Conservation (phyloP, 345 rosid genomes). For the Salix koriyanagi region DNA sequence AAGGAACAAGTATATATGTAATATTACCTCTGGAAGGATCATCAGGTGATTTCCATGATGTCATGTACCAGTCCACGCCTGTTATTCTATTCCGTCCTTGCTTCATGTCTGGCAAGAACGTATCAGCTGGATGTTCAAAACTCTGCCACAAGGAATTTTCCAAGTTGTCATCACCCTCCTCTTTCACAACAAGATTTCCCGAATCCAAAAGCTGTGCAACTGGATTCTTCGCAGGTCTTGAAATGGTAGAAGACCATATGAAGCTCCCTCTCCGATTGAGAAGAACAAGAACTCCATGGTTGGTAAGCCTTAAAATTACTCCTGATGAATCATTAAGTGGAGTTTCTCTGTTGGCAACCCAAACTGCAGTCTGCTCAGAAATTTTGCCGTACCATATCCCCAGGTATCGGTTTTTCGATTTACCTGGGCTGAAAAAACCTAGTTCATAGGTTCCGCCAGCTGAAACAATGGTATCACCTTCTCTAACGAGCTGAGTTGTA, state of each 20-base stretch:
- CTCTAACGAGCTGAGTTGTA: neutral
- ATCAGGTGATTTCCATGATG: conserved; percentile 34
- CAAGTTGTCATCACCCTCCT: no score
- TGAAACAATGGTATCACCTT: neutral
- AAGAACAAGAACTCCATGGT: neutral
- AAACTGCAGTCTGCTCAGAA: neutral
- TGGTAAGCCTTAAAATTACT: neutral
- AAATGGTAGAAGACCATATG: neutral
- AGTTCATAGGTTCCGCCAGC: neutral
- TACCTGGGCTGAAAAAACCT: conserved; percentile 5
- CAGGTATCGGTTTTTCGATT: neutral
- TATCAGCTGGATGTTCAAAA: neutral
- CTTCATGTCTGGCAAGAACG: neutral
- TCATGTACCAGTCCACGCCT: conserved; percentile 1
- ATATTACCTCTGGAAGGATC: conserved; percentile 39
- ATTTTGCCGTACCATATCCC: neutral
- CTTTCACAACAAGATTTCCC: no score
- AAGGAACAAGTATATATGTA: conserved; percentile 2
- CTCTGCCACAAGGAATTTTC: no score
- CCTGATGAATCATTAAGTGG: neutral
- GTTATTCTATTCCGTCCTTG: neutral
- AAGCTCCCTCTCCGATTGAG: neutral
- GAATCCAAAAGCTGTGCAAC: no score
- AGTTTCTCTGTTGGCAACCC: conserved; percentile 1
- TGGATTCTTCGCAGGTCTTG: neutral